These are phyloP conservation scores for Melampsora occidentalis DNA, from an alignment of 1,284 basidiomycete species.

Conservation along the genomic window DNA sequence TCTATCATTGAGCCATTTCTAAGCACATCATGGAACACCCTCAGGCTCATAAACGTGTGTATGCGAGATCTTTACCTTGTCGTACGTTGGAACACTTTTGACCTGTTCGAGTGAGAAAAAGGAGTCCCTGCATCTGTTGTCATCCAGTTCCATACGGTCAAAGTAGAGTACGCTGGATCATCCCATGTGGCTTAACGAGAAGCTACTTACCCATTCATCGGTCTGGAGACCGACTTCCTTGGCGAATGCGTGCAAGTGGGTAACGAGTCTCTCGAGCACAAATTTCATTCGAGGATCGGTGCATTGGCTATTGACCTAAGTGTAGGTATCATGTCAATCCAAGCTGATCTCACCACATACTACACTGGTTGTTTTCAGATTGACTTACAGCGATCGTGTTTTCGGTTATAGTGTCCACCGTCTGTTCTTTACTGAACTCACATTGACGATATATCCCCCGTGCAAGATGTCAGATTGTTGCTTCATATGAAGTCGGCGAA, in stretches of 20 bases:
- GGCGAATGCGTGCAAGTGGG: conserved; percentile 69
- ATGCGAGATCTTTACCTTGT: conserved; percentile 46
- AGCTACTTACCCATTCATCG: conserved; percentile 71
- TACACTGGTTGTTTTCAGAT: background rate
- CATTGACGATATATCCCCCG: background rate
- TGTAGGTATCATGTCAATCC: background rate
- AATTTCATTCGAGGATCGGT: conserved; percentile 57
- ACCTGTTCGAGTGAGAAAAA: conserved; percentile 34
- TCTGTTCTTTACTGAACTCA: conserved; percentile 33
- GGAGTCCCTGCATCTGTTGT: conserved; percentile 16
- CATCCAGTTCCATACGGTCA: background rate
- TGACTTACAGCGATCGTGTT: conserved; percentile 53
- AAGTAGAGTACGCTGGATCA: conserved; percentile 46
- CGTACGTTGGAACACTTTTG: conserved; percentile 46
- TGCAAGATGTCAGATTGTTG: background rate
- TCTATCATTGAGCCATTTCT: conserved; percentile 53
- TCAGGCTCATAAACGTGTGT: background rate
- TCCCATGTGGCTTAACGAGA: conserved; percentile 45
- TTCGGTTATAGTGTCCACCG: conserved; percentile 61
- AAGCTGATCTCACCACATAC: background rate
- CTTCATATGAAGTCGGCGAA: no score
- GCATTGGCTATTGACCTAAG: conserved; percentile 52
- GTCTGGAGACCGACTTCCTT: conserved; percentile 71
- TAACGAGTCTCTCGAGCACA: conserved; percentile 60
- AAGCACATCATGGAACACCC: conserved; percentile 44